Conservation (phyloP, 1,284 basidiomycete genomes). For the Irpex sp. region DNA sequence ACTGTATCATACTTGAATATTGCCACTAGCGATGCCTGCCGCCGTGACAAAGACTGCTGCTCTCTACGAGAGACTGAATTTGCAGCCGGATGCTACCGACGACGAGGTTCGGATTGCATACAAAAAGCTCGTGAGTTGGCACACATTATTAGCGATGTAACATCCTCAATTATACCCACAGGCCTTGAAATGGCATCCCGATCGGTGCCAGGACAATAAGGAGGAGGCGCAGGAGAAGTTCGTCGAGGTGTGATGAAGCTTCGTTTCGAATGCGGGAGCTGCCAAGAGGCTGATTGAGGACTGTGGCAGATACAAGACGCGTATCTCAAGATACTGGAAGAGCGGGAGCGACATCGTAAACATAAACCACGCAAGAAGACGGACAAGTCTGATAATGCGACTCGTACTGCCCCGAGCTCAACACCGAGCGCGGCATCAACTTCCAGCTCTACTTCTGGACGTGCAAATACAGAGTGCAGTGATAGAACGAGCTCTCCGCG, state of each 20-base stretch:
- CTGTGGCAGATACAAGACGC: constrained; percentile 25
- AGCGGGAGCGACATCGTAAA: constrained; percentile 4
- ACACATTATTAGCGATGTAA: constrained; percentile 10
- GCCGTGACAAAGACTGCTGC: constrained; percentile 15
- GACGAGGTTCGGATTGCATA: constrained; percentile 86
- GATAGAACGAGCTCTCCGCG: not conserved
- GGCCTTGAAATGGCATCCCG: constrained; percentile 92
- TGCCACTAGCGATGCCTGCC: constrained; percentile 18
- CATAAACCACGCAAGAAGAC: constrained; percentile 6
- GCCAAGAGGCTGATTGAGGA: not conserved
- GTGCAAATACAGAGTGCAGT: not conserved
- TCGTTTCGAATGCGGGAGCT: not conserved
- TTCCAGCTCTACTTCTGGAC: not conserved
- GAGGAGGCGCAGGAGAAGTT: constrained; percentile 71
- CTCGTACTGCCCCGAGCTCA: not conserved
- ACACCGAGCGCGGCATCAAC: constrained; percentile 1
- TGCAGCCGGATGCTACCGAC: constrained; percentile 34
- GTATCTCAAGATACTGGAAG: constrained; percentile 21
- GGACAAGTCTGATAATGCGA: not conserved
- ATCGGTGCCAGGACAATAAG: constrained; percentile 60
- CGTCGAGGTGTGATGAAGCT: constrained; percentile 52
- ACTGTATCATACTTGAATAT: constrained; percentile 1
- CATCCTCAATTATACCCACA: constrained; percentile 25
- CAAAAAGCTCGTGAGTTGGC: constrained; percentile 64
- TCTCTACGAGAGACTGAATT: constrained; percentile 26